Percentiles rank a stretch among this genome's conserved stretches.
Conservation (phyloP, 2,329 filamentous ascomycete genomes). For the Aspergillus sp. region DNA sequence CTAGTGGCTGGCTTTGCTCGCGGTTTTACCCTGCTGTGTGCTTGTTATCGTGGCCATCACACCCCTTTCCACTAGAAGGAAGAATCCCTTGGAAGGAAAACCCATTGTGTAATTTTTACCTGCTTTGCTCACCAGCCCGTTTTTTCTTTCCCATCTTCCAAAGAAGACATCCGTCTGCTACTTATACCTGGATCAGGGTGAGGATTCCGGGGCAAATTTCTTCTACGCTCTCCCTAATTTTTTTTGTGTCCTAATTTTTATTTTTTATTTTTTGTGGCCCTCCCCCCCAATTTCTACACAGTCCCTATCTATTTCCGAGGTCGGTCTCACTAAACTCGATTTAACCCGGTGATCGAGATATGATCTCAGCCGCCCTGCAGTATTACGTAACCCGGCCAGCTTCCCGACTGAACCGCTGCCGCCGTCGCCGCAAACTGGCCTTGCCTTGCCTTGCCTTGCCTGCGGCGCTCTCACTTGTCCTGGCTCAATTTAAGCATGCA, state of each 20-base stretch:
- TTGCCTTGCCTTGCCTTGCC: neutral
- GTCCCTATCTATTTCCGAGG: neutral
- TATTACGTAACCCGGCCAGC: conserved; percentile 15
- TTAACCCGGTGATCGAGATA: conserved; percentile 7
- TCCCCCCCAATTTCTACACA: neutral
- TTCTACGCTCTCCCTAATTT: neutral
- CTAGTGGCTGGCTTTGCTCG: neutral
- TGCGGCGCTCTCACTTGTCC: too few relatives aligned
- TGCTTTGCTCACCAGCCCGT: neutral
- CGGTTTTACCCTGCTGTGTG: neutral
- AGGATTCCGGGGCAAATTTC: neutral
- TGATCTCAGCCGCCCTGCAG: conserved; percentile 14
- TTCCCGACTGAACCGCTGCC: conserved; percentile 1
- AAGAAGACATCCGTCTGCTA: conserved; percentile 2
- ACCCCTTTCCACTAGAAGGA: neutral
- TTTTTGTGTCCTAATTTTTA: neutral
- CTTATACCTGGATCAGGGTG: conserved; percentile 2
- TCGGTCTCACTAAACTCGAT: neutral
- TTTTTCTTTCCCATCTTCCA: neutral
- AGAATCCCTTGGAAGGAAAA: too few relatives aligned
- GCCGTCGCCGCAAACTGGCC: neutral
- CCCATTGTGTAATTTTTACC: neutral
- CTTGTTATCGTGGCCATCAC: neutral
- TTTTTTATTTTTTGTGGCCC: neutral
- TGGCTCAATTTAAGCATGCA: conserved; percentile 8